These are phyloP conservation scores for Hypoxylon sp. DNA, from an alignment of 2,329 filamentous ascomycete species.

Conservation along the genomic window DNA sequence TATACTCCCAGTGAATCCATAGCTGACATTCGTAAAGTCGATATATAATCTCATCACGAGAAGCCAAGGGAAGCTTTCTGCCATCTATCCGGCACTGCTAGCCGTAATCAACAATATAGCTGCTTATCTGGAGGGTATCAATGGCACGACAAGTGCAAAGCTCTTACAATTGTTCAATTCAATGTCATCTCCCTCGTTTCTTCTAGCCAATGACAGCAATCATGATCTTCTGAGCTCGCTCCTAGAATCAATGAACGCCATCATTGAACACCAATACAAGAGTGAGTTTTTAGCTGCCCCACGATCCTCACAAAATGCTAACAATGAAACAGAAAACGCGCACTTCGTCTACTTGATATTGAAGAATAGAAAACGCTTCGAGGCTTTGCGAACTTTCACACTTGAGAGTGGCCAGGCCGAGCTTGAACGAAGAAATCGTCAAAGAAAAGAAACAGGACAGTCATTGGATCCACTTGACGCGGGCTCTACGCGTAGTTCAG, in stretches of 20 bases:
- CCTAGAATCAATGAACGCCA: slow-evolving; percentile 89
- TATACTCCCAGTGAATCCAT: slow-evolving; percentile 27
- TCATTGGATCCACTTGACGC: slow-evolving; percentile 66
- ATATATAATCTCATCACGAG: slow-evolving; percentile 93
- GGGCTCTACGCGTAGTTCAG: slow-evolving; percentile 71
- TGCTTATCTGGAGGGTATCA: slow-evolving; percentile 84
- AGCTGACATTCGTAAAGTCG: slow-evolving; percentile 68
- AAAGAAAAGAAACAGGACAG: slow-evolving; percentile 73
- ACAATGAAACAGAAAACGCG: slow-evolving; percentile 74
- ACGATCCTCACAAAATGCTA: slow-evolving; percentile 33
- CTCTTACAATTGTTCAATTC: slow-evolving; percentile 89
- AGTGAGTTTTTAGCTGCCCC: slow-evolving; percentile 64
- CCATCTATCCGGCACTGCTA: slow-evolving; percentile 91
- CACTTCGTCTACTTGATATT: slow-evolving; percentile 85
- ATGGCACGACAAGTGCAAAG: slow-evolving; percentile 81
- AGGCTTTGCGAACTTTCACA: slow-evolving; percentile 88
- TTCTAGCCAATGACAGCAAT: slow-evolving; percentile 93
- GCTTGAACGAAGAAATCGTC: slow-evolving; percentile 82
- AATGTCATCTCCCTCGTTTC: slow-evolving; percentile 93
- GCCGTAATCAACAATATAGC: slow-evolving; percentile 95
- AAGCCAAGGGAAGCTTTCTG: slow-evolving; percentile 89
- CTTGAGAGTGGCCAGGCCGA: slow-evolving; percentile 93
- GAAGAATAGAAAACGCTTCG: slow-evolving; percentile 85
- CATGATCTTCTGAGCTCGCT: slow-evolving; percentile 84
- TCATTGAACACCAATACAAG: slow-evolving; percentile 88